Conservation (phyloP, 2,329 filamentous ascomycete genomes). For the Didymella segeticola region DNA sequence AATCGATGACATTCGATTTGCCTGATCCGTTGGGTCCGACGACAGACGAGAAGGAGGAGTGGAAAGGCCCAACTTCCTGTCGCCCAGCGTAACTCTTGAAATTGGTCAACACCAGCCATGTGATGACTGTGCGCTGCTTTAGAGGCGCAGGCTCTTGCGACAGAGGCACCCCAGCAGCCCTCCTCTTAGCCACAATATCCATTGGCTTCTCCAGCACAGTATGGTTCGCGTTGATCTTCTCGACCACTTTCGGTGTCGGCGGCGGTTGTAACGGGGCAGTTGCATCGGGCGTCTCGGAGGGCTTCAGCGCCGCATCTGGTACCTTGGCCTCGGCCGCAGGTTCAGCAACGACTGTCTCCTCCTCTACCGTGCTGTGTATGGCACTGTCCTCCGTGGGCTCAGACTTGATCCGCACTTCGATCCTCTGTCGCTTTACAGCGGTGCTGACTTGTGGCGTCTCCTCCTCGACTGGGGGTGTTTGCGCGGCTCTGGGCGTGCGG, state of each 20-base stretch:
- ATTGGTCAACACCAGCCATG: slow-evolving; percentile 88
- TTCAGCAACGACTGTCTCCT: slow-evolving; percentile 41
- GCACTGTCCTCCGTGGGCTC: slow-evolving; percentile 59
- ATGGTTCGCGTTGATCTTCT: slow-evolving; percentile 77
- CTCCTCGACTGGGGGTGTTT: slow-evolving; percentile 6
- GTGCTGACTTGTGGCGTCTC: slow-evolving; percentile 44
- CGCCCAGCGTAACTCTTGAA: slow-evolving; percentile 98
- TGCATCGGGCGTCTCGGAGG: slow-evolving; percentile 10
- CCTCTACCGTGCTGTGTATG: slow-evolving; percentile 70
- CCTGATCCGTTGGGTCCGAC: slow-evolving; percentile 98
- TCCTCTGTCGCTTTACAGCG: slow-evolving; percentile 55
- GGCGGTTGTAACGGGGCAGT: slow-evolving; percentile 48
- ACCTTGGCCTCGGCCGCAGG: slow-evolving; percentile 28
- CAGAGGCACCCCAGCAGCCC: slow-evolving; percentile 66
- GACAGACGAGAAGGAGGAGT: slow-evolving; percentile 95
- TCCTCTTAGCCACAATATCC: slow-evolving; percentile 90
- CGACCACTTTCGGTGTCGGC: slow-evolving; percentile 54
- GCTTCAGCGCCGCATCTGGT: slow-evolving; percentile 12
- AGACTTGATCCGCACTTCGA: slow-evolving; percentile 6
- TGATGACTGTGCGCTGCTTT: slow-evolving; percentile 89
- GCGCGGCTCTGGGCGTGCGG: slow-evolving; percentile 7
- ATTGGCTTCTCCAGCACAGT: slow-evolving; percentile 85
- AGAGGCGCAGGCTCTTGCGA: slow-evolving; percentile 77
- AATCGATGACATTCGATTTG: slow-evolving; percentile 99
- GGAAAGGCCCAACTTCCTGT: slow-evolving; percentile 95